Percentiles rank a stretch among this genome's conserved stretches.
Conservation (phyloP, 1,139 yeast genomes). For the Yamadazyma sp. region DNA sequence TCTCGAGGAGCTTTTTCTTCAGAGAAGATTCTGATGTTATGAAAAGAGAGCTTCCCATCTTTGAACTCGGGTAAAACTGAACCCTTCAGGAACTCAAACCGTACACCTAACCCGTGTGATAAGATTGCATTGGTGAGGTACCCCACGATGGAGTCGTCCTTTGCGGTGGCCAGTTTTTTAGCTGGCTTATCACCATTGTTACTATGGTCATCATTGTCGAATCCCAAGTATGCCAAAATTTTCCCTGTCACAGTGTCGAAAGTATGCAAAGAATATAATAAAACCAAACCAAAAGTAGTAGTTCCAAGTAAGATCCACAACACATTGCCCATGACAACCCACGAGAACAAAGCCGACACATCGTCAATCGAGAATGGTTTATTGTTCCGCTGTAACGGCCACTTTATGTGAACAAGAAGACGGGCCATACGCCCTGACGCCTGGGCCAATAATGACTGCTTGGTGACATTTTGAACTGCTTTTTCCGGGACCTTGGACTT, state of each 20-base stretch:
- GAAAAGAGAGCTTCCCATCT: conserved; percentile 62
- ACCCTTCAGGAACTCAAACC: conserved; percentile 37
- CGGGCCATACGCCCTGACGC: conserved; percentile 46
- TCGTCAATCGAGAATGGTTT: conserved; percentile 56
- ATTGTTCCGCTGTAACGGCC: conserved; percentile 55
- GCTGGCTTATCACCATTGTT: too few species aligned
- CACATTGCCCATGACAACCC: conserved; percentile 55
- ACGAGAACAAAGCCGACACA: conserved; percentile 55
- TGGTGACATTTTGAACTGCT: conserved; percentile 22
- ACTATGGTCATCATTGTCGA: conserved; percentile 11
- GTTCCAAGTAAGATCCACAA: conserved; percentile 66
- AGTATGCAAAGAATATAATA: conserved; percentile 49
- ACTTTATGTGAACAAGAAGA: conserved; percentile 51
- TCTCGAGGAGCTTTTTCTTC: conserved; percentile 15
- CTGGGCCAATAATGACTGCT: conserved; percentile 41
- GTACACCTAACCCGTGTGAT: conserved; percentile 41
- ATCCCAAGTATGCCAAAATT: conserved; percentile 13
- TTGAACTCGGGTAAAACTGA: conserved; percentile 47
- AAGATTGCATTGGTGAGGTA: conserved; percentile 36
- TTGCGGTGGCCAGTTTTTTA: too few species aligned
- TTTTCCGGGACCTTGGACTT: too few species aligned
- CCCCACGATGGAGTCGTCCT: conserved; percentile 32
- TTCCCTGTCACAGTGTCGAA: conserved; percentile 32
- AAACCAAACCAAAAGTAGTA: conserved; percentile 59
- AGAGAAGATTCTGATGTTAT: conserved; percentile 44